Conservation (phyloP, 805 yeast species). For the Hanseniaspora nectarophila region DNA sequence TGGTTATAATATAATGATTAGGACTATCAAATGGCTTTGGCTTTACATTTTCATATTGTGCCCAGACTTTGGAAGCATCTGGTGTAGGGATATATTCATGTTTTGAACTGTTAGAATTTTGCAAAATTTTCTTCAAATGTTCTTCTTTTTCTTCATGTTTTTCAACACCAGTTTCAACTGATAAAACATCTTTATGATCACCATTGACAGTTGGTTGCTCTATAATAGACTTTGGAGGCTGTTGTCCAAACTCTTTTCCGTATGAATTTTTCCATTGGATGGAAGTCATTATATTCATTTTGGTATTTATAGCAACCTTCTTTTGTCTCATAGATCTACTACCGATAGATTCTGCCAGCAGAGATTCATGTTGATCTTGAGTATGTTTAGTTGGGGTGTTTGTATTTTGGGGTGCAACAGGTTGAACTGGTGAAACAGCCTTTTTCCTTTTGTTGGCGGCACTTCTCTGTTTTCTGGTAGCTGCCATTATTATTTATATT, state of each 20-base stretch:
- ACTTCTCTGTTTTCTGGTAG: conserved; percentile 13
- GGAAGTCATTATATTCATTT: conserved; percentile 9
- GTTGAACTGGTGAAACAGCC: background rate
- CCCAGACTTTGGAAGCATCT: conserved; percentile 77
- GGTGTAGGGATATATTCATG: conserved; percentile 82
- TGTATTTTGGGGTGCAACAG: background rate
- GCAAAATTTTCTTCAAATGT: conserved; percentile 80
- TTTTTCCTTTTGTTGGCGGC: background rate
- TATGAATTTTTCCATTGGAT: conserved; percentile 1
- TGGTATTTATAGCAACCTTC: conserved; percentile 9
- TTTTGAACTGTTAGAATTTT: conserved; percentile 24
- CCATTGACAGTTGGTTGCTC: conserved; percentile 16
- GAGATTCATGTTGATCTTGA: background rate
- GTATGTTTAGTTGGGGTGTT: background rate
- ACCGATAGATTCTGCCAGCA: conserved; percentile 9
- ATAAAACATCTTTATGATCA: conserved; percentile 67
- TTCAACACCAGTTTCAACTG: conserved; percentile 95
- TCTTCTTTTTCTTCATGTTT: conserved; percentile 95
- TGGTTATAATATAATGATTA: conserved; percentile 67
- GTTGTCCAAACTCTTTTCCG: conserved; percentile 3
- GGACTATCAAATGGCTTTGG: conserved; percentile 58
- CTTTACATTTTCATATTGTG: conserved; percentile 63
- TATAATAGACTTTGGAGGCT: conserved; percentile 13
- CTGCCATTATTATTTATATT: conserved; percentile 1
- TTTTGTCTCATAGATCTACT: conserved; percentile 14